These are phyloP conservation scores for Rhizopus stolonifer DNA, from an alignment of 371 early-diverging fungal species.

Conservation along the genomic window DNA sequence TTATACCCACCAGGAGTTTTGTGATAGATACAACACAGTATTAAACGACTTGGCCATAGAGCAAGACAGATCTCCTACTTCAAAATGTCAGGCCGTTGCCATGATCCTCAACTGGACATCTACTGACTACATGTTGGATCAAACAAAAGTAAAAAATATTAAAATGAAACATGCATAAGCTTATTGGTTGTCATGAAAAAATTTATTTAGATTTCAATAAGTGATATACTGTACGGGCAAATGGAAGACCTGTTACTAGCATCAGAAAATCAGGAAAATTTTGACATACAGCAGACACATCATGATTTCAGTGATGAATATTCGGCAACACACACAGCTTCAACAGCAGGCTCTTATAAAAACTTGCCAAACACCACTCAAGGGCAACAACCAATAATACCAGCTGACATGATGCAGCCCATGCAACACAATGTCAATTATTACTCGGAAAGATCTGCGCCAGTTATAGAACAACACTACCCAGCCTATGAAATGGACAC, in stretches of 20 bases:
- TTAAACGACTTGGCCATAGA: conserved; percentile 27
- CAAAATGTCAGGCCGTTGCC: conserved; percentile 9
- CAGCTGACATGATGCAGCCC: neutral
- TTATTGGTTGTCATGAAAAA: neutral
- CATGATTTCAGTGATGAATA: conserved; percentile 30
- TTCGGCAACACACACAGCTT: conserved; percentile 20
- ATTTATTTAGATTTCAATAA: conserved; percentile 55
- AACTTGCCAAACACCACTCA: neutral
- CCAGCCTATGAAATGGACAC: conserved; percentile 24
- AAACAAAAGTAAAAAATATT: conserved; percentile 28
- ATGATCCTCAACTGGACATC: conserved; percentile 34
- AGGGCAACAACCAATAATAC: neutral
- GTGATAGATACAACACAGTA: conserved; percentile 63
- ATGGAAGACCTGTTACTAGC: conserved; percentile 61
- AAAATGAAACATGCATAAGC: neutral
- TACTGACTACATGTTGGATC: conserved; percentile 65
- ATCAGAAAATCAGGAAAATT: conserved; percentile 18
- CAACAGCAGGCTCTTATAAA: conserved; percentile 24
- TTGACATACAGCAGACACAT: conserved; percentile 1
- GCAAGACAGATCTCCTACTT: neutral
- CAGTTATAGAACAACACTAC: conserved; percentile 7
- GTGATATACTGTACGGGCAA: conserved; percentile 65
- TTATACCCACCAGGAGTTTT: conserved; percentile 51
- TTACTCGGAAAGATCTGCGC: conserved; percentile 22
- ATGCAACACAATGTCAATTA: conserved; percentile 13